Percentiles rank a stretch among this genome's conserved stretches.
Conservation (phyloP, 2,329 filamentous ascomycete species). For the Fonsecaea multimorphosa region DNA sequence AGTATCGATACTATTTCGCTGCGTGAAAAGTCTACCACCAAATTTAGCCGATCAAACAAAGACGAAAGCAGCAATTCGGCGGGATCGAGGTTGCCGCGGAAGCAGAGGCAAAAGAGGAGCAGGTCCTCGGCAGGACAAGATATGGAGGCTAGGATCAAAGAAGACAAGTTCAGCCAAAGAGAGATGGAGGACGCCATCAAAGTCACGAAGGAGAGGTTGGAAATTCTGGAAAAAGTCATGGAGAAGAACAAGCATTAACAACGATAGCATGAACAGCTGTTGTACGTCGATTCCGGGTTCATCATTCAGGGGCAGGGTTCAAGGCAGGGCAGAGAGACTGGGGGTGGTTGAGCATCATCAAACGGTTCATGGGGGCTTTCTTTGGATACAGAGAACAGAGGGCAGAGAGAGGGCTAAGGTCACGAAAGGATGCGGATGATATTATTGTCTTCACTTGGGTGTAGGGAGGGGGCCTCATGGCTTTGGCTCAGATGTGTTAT, state of each 20-base stretch:
- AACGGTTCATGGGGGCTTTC: background rate
- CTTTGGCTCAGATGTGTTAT: background rate
- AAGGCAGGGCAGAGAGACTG: background rate
- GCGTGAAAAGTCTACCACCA: conserved; percentile 38
- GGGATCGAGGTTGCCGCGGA: conserved; percentile 30
- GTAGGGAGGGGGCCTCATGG: background rate
- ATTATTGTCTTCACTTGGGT: conserved; percentile 1
- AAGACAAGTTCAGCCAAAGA: conserved; percentile 72
- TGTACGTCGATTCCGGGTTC: background rate
- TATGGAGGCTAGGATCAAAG: conserved; percentile 63
- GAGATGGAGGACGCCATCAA: conserved; percentile 81
- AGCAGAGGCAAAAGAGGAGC: conserved; percentile 41
- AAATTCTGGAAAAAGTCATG: conserved; percentile 75
- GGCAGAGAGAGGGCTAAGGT: background rate
- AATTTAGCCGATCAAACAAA: conserved; percentile 6
- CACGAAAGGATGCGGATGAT: background rate
- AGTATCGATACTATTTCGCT: conserved; percentile 67
- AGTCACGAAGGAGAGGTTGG: conserved; percentile 84
- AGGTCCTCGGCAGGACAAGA: conserved; percentile 46
- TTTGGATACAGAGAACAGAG: conserved; percentile 4
- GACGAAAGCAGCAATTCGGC: conserved; percentile 36
- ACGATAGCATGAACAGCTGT: background rate
- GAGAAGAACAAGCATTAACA: conserved; percentile 49
- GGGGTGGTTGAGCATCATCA: background rate
- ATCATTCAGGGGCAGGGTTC: background rate